phyloP scores from a whole-genome alignment of 495 filamentous ascomycete genomes.

The Arthonia radiata region DNA sequence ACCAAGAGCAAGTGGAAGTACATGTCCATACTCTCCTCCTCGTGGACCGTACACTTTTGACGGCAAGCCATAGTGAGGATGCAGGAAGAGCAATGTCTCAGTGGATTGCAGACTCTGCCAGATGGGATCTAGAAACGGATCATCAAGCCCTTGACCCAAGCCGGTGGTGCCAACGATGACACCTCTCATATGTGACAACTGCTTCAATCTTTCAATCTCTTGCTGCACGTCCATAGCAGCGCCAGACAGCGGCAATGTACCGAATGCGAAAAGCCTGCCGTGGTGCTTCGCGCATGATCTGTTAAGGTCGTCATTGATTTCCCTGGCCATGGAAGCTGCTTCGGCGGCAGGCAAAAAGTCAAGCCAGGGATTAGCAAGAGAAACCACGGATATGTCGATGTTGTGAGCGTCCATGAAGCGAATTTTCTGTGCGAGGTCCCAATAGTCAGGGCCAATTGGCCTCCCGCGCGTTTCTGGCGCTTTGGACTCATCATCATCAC shows the following conservation, averaged over 20 bases:
- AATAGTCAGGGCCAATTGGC: conserved; percentile 52
- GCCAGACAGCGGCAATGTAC: conserved; percentile 52
- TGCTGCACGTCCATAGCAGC: conserved; percentile 30
- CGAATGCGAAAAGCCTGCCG: conserved; percentile 53
- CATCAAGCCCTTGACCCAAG: conserved; percentile 60
- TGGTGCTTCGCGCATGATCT: conserved; percentile 32
- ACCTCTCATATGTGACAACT: conserved; percentile 45
- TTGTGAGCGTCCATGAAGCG: conserved; percentile 66
- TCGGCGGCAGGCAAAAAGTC: conserved; percentile 48
- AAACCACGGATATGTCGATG: conserved; percentile 67
- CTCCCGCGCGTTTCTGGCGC: conserved; percentile 29
- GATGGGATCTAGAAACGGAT: conserved; percentile 41
- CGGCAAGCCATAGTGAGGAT: conserved; percentile 83
- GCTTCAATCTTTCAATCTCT: conserved; percentile 35
- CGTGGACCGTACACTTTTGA: conserved; percentile 50
- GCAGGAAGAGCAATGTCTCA: conserved; percentile 48
- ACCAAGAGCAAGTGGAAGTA: conserved; percentile 62
- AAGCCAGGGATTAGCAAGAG: conserved; percentile 87
- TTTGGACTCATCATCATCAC: conserved; percentile 34
- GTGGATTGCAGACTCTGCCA: conserved; percentile 41
- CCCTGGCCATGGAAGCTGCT: conserved; percentile 32
- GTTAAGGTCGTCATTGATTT: conserved; percentile 58
- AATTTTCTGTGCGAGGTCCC: conserved; percentile 45
- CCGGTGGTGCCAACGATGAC: conserved; percentile 69
- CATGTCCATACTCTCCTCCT: conserved; percentile 57